These are phyloP conservation scores for Asterophora parasitica DNA, from an alignment of 768 basidiomycete species.

Conservation along the genomic window DNA sequence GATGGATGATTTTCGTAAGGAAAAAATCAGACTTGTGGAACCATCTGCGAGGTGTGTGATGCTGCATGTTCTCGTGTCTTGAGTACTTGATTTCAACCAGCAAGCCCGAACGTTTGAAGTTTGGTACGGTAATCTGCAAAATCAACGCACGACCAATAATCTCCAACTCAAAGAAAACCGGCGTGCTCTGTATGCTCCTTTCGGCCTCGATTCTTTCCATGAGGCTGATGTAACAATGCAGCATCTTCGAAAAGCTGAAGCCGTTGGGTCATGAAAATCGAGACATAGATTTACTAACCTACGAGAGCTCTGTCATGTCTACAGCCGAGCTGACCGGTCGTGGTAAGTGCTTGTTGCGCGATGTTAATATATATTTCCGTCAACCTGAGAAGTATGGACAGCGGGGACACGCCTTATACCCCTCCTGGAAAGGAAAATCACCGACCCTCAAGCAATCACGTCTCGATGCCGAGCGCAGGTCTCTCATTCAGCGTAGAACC, in stretches of 20 bases:
- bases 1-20: constrained; percentile 20
- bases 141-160: too few species aligned
- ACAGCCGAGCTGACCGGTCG: constrained; percentile 21
- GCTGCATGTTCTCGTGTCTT: background rate
- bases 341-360: constrained; percentile 14
- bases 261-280: constrained; percentile 15
- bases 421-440: constrained; percentile 14
- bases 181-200: too few species aligned
- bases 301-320: background rate
- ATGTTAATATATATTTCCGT: background rate
- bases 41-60: constrained; percentile 2
- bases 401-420: constrained; percentile 22
- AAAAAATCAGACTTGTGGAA: constrained; percentile 13
- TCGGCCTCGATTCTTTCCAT: too few species aligned
- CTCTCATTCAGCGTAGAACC: constrained; percentile 3
- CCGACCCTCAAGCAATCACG: constrained; percentile 5
- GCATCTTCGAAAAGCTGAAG: constrained; percentile 15
- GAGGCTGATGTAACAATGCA: background rate
- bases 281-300: constrained; percentile 9
- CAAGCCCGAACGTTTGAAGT: too few species aligned
- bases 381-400: background rate
- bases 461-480: constrained; percentile 6
- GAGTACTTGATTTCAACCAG: too few species aligned
- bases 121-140: too few species aligned
- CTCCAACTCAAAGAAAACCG: too few species aligned